Conservation (phyloP, 2,329 filamentous ascomycete species). For the Lachnellula suecica region DNA sequence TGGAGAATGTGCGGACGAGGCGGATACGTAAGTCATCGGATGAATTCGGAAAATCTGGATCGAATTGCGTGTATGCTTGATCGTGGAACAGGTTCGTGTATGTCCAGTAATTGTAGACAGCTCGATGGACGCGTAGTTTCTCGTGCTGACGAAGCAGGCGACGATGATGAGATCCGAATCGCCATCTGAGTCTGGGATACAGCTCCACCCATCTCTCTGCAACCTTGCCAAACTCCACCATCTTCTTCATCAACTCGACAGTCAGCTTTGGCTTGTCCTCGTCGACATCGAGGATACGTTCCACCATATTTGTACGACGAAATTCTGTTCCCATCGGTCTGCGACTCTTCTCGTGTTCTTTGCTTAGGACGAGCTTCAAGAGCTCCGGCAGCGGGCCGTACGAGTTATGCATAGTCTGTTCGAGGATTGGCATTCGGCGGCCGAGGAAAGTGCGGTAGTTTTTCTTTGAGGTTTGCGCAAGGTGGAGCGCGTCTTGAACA, state of each 20-base stretch:
- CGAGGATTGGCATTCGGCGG: conserved; percentile 24
- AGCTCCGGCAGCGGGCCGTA: conserved; percentile 29
- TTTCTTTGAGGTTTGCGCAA: conserved; percentile 28
- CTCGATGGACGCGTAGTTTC: conserved; percentile 26
- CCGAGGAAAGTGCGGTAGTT: conserved; percentile 28
- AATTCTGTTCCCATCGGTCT: conserved; percentile 29
- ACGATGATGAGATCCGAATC: conserved; percentile 28
- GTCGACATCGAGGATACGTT: conserved; percentile 23
- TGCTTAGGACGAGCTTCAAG: conserved; percentile 27
- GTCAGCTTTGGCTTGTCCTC: conserved; percentile 24
- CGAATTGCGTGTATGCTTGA: conserved; percentile 28
- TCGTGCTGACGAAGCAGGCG: conserved; percentile 28
- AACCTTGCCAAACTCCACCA: conserved; percentile 29
- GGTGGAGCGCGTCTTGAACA: conserved; percentile 28
- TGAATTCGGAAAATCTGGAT: conserved; percentile 20
- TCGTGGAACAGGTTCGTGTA: conserved; percentile 32
- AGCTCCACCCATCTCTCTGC: conserved; percentile 32
- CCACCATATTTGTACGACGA: conserved; percentile 25
- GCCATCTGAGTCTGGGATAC: conserved; percentile 32
- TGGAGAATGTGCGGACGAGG: conserved; percentile 27
- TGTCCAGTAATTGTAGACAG: conserved; percentile 33
- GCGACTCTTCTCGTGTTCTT: conserved; percentile 27
- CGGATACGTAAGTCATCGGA: conserved; percentile 28
- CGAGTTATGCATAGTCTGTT: conserved; percentile 26
- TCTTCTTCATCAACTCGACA: conserved; percentile 29